Conservation (phyloP, 2,329 filamentous ascomycete genomes). For the Colletotrichum filicis region DNA sequence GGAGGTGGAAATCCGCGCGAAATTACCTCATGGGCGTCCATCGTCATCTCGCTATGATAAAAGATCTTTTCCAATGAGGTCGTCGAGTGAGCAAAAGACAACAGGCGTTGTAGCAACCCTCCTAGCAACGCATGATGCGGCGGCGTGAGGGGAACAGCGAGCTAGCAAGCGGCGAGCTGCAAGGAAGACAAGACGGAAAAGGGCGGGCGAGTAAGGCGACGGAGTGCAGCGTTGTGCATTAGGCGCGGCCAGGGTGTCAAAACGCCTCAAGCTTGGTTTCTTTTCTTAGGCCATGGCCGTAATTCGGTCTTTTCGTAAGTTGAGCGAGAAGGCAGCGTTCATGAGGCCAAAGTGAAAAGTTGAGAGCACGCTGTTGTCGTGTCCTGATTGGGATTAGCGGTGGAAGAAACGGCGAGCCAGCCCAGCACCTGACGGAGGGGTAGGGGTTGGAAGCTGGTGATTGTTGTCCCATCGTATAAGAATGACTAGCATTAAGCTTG, state of each 20-base stretch:
- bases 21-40: slow-evolving; percentile 1
- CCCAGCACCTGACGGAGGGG: background rate
- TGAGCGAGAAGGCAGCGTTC: background rate
- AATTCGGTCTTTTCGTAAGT: background rate
- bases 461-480: background rate
- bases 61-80: background rate
- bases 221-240: background rate
- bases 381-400: background rate
- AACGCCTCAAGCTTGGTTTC: slow-evolving; percentile 20
- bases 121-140: slow-evolving; percentile 3
- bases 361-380: background rate
- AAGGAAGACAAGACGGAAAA: slow-evolving; percentile 6
- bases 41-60: slow-evolving; percentile 4
- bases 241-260: slow-evolving; percentile 8
- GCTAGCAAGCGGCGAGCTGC: slow-evolving; percentile 16
- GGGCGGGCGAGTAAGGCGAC: background rate
- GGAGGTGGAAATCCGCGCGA: background rate
- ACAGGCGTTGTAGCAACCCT: background rate
- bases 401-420: background rate
- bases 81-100: background rate
- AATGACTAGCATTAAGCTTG: background rate
- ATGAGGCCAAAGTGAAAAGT: background rate
- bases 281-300: slow-evolving; percentile 10
- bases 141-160: slow-evolving; percentile 10
- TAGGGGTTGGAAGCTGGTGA: no score